Evolutionary conservation across 768 basidiomycete genomes (phyloP).

Genomic region (Sarcodon aspratus): DNA sequence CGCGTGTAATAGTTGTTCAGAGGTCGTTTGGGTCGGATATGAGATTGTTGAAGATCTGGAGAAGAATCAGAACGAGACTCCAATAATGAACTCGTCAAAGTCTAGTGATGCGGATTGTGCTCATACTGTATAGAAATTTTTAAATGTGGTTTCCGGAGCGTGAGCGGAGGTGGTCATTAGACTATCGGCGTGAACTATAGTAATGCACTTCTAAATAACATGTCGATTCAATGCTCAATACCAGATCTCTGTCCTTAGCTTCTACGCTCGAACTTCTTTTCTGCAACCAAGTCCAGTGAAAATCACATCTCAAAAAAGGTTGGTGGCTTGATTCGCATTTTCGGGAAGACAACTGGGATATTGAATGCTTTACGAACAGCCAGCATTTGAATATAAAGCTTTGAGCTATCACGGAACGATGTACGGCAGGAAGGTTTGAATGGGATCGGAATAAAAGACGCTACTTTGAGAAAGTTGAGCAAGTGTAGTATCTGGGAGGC

Average conservation of each 20-base stretch:
- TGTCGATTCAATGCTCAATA: too few relatives aligned
- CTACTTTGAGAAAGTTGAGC: slow-evolving; percentile 53
- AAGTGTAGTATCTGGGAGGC: slow-evolving; percentile 44
- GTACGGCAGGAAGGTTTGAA: slow-evolving; percentile 56
- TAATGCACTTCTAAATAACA: too few relatives aligned
- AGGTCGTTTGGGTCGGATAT: slow-evolving; percentile 80
- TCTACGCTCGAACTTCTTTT: not conserved
- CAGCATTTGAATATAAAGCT: slow-evolving; percentile 28
- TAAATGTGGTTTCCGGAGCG: too few relatives aligned
- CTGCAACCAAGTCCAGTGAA: not conserved
- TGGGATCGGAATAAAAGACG: slow-evolving; percentile 38
- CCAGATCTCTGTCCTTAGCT: not conserved
- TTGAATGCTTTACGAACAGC: slow-evolving; percentile 27
- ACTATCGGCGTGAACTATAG: too few relatives aligned
- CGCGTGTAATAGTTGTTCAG: slow-evolving; percentile 68
- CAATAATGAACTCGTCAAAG: too few relatives aligned
- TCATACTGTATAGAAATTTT: too few relatives aligned
- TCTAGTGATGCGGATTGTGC: too few relatives aligned
- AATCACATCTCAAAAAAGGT: not conserved
- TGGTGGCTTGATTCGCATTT: not conserved
- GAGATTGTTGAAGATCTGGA: slow-evolving; percentile 19
- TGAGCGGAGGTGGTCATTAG: too few relatives aligned
- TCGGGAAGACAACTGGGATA: slow-evolving; percentile 17
- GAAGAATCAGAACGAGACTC: too few relatives aligned
- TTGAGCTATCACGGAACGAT: slow-evolving; percentile 34